These are phyloP conservation scores for Tuber umbilicatum DNA, from an alignment of 495 filamentous ascomycete species.

Conservation along the genomic window DNA sequence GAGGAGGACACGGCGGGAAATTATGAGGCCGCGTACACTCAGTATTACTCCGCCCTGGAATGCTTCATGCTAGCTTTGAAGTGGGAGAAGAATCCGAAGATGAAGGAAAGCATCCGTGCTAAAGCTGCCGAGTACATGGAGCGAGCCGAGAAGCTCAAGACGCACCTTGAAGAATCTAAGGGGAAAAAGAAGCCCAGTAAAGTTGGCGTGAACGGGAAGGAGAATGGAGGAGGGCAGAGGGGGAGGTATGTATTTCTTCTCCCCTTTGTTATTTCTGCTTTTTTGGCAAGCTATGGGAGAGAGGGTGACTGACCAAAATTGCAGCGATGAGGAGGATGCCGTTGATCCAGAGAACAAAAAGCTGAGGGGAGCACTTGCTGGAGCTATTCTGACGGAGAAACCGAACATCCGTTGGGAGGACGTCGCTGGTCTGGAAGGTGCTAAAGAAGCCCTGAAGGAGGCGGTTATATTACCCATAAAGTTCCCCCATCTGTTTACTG, in stretches of 20 bases:
- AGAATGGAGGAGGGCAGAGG: constrained; percentile 51
- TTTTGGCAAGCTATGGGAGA: not conserved
- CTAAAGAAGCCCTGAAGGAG: constrained; percentile 96
- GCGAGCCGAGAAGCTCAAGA: constrained; percentile 93
- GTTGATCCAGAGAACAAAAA: constrained; percentile 92
- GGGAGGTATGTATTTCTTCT: constrained; percentile 49
- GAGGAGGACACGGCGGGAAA: constrained; percentile 90
- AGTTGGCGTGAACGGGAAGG: constrained; percentile 68
- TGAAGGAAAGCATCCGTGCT: constrained; percentile 90
- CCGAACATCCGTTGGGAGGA: constrained; percentile 97
- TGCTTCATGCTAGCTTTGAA: constrained; percentile 94
- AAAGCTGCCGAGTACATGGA: constrained; percentile 97
- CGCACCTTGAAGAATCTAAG: constrained; percentile 70
- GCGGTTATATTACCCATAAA: constrained; percentile 96
- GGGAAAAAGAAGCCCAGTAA: constrained; percentile 69
- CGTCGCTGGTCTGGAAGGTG: constrained; percentile 89
- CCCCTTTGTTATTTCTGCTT: constrained; percentile 8
- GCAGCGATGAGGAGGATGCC: constrained; percentile 56
- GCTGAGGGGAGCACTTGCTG: constrained; percentile 77
- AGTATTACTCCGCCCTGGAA: constrained; percentile 89
- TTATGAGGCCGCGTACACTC: constrained; percentile 91
- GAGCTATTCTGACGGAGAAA: constrained; percentile 88
- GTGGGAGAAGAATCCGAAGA: constrained; percentile 96
- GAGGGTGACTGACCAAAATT: constrained; percentile 39
- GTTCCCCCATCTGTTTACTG: constrained; percentile 94